Evolutionary conservation across 306 rosid genomes (phyloP), one percentile per base, ranked within the genome.

Genomic region (Gynostemma pentaphyllum): DNA sequence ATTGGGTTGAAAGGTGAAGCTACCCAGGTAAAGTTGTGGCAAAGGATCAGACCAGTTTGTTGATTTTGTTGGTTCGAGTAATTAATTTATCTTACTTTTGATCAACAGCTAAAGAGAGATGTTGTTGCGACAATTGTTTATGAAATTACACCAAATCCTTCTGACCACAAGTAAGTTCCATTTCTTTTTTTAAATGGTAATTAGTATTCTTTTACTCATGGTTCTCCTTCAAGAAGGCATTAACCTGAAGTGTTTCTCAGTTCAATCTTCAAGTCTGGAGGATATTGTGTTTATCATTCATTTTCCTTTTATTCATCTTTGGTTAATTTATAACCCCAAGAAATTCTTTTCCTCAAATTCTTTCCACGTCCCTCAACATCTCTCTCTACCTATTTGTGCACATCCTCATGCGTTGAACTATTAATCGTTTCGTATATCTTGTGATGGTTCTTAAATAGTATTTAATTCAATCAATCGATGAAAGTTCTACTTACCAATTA

Each of bases 1-100:
- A 88, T 92, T 77, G 99, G 99, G 77, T 83, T 92, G 54, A 92
- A 92, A 76, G 99, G 99, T 21, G 94, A 92, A 81, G 96, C 99
- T 48, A 92, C 95, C 21, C 94, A 86, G 96, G 99, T 92, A 86
- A 72, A 67, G 12, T 69, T 27, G 27, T 68, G 44, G 55, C 66
- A 54, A 45, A 52, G 42, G 64, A 12, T 55, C 48, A 24, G 46
- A n/a, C n/a, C n/a, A n/a, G n/a, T n/a, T 46, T 73, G 34, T 47
- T 4, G 15, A 21, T 68, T 71, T 52, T 69, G 1, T 47, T 57
- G 29, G 26, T 27, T 4, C 2, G 9, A 54, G 50, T 44, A 29
- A 76, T 45, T 52, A 42, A 67, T 66, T 50, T 32, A 34, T 53
- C 27, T 51, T 74, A 23, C 45, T 64, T 62, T 8, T 49, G 24